Base-by-base conservation (phyloP, 306 rosid species). In the Citrullus amarus region DNA sequence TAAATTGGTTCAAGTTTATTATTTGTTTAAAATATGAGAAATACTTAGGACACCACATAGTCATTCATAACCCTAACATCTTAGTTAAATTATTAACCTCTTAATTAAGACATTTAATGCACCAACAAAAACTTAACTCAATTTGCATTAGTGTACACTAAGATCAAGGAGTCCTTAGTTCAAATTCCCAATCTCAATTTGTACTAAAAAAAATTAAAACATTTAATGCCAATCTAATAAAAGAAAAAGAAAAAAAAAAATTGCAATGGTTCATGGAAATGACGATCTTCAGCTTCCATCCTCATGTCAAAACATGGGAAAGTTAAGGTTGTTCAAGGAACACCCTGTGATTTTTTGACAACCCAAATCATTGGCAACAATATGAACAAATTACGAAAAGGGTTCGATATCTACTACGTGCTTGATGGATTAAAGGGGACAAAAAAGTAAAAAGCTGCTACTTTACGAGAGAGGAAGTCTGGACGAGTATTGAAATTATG, bases 401-500 rank as follows among this genome's bases (percentile, higher is more conserved):
- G 38, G 4, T 82, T 57, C n/a, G 84, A 66, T 11, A 59, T 70
- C 63, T 69, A 57, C 65, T 59, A 50, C 13, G 81, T 59, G 58
- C 41, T 82, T 4, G 68, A 78, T 61, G 75, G 44, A 43, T 8
- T 4, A 13, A 18, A 57, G n/a, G 72, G 63, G 28, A 48, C 39
- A 30, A 32, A 17, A 71, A 9, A 34, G 48, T n/a, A 34, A 55
- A 68, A 51, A 6, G 79, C 58, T n/a, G 78, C 74, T 8, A 51
- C 36, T 9, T 6, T 77, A 38, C 44, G 32, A 20, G 65, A 81
- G 38, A 50, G 38, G 30, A 78, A 59, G 22, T 46, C 50, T 1
- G 79, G 79, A 5, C 74, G 79, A 59, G 75, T 59, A 43, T 9
- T 77, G 73, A 81, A 81, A 77, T 9, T 69, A 6, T 70, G 67